Conservation (phyloP, 2,329 filamentous ascomycete species). For the Ceratocystis harringtonii region DNA sequence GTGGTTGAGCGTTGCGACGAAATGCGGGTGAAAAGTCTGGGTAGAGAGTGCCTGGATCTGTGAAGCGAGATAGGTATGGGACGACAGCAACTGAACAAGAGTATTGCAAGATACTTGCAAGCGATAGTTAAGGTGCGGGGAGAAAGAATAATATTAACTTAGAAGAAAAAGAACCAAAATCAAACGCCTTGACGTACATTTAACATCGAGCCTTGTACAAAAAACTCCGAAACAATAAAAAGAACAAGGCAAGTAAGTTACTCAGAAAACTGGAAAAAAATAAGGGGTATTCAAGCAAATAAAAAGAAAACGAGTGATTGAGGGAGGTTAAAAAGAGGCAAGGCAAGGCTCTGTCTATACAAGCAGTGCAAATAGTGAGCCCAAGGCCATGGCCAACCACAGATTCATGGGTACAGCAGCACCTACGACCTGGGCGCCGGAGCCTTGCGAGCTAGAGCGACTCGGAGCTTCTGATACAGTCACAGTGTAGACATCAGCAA, state of each 20-base stretch:
- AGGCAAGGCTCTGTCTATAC: neutral
- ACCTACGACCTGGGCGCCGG: slow-evolving; percentile 18
- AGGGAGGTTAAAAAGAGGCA: neutral
- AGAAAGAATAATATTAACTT: too few relatives aligned
- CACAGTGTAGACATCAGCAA: slow-evolving; percentile 62
- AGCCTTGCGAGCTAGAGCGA: slow-evolving; percentile 24
- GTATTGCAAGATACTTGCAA: neutral
- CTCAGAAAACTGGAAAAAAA: neutral
- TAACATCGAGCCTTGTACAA: neutral
- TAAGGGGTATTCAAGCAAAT: neutral
- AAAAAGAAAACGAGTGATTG: neutral
- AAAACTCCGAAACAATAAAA: neutral
- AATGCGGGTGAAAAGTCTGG: slow-evolving; percentile 33
- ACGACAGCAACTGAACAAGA: neutral
- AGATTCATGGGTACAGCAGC: neutral
- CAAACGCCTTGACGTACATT: neutral
- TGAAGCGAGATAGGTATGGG: neutral
- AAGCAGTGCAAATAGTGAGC: neutral
- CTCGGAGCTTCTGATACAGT: slow-evolving; percentile 32
- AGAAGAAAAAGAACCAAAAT: neutral
- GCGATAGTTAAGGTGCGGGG: too few relatives aligned
- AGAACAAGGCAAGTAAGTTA: neutral
- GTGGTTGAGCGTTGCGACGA: slow-evolving; percentile 33
- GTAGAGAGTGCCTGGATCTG: slow-evolving; percentile 32
- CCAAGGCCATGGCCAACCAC: neutral